These are phyloP conservation scores for Pseudonectria foliicola DNA, from an alignment of 2,329 filamentous ascomycete genomes.

Conservation along the genomic window DNA sequence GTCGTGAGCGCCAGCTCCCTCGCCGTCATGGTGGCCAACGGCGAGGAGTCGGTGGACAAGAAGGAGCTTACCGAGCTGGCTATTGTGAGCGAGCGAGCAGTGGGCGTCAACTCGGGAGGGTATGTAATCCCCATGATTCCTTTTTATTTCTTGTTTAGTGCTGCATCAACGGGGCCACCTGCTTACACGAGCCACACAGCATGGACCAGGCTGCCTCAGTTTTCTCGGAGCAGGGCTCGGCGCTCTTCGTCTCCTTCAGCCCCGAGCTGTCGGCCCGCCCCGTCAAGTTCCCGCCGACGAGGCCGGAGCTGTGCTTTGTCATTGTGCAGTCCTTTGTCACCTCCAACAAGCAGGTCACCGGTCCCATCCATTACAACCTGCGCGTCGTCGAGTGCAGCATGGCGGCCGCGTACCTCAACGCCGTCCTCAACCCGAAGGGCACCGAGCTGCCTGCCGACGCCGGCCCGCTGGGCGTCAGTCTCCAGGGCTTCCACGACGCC, in stretches of 20 bases:
- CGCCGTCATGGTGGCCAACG: slow-evolving; percentile 81
- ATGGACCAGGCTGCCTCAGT: slow-evolving; percentile 98
- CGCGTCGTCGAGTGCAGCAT: slow-evolving; percentile 93
- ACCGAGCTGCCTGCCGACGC: slow-evolving; percentile 66
- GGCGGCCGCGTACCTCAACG: slow-evolving; percentile 64
- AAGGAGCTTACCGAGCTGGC: slow-evolving; percentile 86
- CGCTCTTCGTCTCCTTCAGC: slow-evolving; percentile 84
- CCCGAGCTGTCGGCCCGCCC: slow-evolving; percentile 70
- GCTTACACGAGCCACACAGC: slow-evolving; percentile 36
- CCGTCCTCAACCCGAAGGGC: slow-evolving; percentile 47
- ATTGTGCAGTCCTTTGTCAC: slow-evolving; percentile 92
- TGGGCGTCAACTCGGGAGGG: slow-evolving; percentile 95
- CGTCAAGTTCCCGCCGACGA: slow-evolving; percentile 73
- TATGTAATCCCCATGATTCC: slow-evolving; percentile 34
- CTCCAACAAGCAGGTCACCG: slow-evolving; percentile 91
- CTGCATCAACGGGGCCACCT: background rate
- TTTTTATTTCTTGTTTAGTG: no score
- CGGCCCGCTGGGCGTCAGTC: slow-evolving; percentile 72
- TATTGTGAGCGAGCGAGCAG: slow-evolving; percentile 87
- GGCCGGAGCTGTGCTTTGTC: slow-evolving; percentile 81
- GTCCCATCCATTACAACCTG: slow-evolving; percentile 91
- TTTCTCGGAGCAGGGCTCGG: slow-evolving; percentile 78
- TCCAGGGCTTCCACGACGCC: slow-evolving; percentile 80
- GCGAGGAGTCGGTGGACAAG: slow-evolving; percentile 73
- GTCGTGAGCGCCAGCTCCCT: slow-evolving; percentile 87